These are phyloP conservation scores for Penicillium sp. DNA, from an alignment of 2,329 filamentous ascomycete species.

Conservation along the genomic window DNA sequence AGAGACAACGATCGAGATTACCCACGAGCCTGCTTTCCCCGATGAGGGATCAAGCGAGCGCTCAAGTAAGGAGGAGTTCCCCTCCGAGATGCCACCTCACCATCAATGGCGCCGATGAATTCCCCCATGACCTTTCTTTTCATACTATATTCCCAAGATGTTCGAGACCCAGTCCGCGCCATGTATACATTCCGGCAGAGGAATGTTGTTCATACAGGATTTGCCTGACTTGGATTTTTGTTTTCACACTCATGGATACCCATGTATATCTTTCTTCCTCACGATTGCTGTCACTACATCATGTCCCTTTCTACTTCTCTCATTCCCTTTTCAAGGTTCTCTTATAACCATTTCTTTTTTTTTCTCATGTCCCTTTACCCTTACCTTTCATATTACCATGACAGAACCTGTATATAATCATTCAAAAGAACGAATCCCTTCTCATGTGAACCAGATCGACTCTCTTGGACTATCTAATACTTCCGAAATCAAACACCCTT, in stretches of 20 bases:
- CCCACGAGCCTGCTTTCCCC: conserved; percentile 36
- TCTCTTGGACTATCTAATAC: conserved; percentile 13
- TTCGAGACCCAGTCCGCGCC: neutral
- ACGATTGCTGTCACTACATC: neutral
- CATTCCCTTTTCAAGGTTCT: neutral
- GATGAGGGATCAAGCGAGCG: conserved; percentile 25
- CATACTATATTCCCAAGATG: neutral
- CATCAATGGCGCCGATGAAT: conserved; percentile 28
- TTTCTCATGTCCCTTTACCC: neutral
- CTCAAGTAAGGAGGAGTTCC: conserved; percentile 31
- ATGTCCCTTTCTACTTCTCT: neutral
- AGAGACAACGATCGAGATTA: conserved; percentile 48
- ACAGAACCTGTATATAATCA: conserved; percentile 19
- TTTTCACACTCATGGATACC: neutral
- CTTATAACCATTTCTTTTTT: neutral
- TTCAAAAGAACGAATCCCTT: neutral
- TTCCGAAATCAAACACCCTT: conserved; percentile 2
- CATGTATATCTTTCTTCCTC: neutral
- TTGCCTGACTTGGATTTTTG: neutral
- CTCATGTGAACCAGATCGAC: conserved; percentile 1
- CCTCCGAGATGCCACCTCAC: conserved; percentile 13
- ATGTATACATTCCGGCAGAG: neutral
- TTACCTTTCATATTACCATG: neutral
- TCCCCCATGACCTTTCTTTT: neutral
- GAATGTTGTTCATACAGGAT: neutral